Evolutionary conservation across 306 rosid genomes (phyloP), one percentile per base, ranked within the genome.

Genomic region (Cucumis cinereus): DNA sequence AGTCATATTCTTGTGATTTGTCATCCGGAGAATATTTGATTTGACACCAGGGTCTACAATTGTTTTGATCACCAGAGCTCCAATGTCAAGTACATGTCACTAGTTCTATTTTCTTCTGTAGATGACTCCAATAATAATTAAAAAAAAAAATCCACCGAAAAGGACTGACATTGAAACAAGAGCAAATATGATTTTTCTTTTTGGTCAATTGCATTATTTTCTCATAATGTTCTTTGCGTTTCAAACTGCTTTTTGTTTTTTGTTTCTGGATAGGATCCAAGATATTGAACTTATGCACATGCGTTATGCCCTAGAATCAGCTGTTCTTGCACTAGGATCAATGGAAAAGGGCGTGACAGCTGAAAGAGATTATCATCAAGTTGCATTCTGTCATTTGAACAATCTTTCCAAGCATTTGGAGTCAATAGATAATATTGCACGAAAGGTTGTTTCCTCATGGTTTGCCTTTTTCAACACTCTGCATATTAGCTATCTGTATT

Each of bases 201-300:
- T 22, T 61, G 78, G 55, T 59, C 24, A 75, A 78, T 62, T 43
- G 30, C 61, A 72, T 61, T 43, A 17, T 57, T 66, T 47, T 78
- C 69, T 60, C 77, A 60, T 85, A 70, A 78, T 84, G 75, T 71
- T 24, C 75, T 64, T 71, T 77, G 55, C 74, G 14, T 80, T 60
- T 79, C 62, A 76, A 57, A 75, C 47, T 61, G 55, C 53, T 69
- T 76, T 77, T 69, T 76, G 76, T 78, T 79, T 71, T 78, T 70
- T 80, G 8, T 78, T 22, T 78, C 75, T 71, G 66, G 77, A 74
- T 82, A 94, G 98, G 91, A 84, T 82, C 84, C 97, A 91, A 84
- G 98, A 94, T 84, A 82, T 91, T 84, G 98, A 94, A 85, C 97
- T 94, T 77, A 87, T 94, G 93, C 92, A 90, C 84, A 91, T 94